Evolutionary conservation across 1,284 basidiomycete species (phyloP).

Genomic region (Kalmanozyma brasiliensis): DNA sequence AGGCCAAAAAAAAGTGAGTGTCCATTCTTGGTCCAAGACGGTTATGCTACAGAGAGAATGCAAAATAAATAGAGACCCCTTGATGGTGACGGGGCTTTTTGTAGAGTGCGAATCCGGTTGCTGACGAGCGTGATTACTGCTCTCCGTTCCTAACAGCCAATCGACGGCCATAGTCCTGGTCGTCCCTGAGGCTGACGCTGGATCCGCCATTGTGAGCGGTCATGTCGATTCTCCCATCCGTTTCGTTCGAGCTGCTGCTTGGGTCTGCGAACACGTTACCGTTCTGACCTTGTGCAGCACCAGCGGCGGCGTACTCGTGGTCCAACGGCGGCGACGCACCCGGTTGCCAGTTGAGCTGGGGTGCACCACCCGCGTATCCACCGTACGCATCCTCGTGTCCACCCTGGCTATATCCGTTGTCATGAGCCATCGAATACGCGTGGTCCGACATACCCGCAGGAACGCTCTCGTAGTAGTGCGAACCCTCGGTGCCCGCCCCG

Average conservation of each 20-base stretch:
- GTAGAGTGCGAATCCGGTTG: neutral
- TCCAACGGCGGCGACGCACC: constrained; percentile 45
- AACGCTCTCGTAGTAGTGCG: constrained; percentile 53
- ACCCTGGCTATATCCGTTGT: constrained; percentile 33
- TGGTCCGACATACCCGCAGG: constrained; percentile 20
- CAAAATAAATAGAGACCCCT: neutral
- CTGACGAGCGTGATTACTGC: constrained; percentile 1
- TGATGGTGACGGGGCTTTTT: constrained; percentile 1
- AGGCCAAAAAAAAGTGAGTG: neutral
- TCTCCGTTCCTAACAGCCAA: constrained; percentile 48
- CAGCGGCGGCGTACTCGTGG: constrained; percentile 16
- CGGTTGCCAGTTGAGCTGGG: constrained; percentile 47
- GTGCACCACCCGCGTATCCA: constrained; percentile 30
- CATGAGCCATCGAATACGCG: constrained; percentile 43
- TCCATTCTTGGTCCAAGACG: no score
- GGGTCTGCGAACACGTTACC: constrained; percentile 56
- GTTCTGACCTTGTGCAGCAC: constrained; percentile 6
- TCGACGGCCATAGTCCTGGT: constrained; percentile 57
- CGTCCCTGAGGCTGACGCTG: constrained; percentile 46
- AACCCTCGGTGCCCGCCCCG: constrained; percentile 33
- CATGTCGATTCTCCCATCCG: constrained; percentile 52
- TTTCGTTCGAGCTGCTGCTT: constrained; percentile 47
- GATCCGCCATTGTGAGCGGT: constrained; percentile 38
- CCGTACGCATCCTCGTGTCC: constrained; percentile 40
- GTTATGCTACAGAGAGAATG: constrained; percentile 2